phyloP scores from a whole-genome alignment of 2,329 filamentous ascomycete species.

The Aspergillus fijiensis region DNA sequence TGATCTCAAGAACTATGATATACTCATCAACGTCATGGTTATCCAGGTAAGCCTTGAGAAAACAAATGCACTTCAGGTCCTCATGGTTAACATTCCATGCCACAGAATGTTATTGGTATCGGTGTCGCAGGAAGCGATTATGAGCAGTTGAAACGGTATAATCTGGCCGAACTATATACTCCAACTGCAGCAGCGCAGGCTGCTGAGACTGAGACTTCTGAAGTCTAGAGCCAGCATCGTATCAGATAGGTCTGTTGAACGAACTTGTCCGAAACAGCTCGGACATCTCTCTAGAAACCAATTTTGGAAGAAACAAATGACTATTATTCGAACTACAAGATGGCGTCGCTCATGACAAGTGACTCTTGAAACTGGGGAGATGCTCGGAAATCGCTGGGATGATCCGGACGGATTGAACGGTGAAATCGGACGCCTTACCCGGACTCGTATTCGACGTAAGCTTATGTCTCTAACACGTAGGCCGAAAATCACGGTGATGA shows the following conservation, averaged over 20 bases:
- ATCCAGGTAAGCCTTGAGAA: conserved; percentile 53
- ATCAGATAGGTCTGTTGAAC: background rate
- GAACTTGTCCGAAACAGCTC: background rate
- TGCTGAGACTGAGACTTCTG: conserved; percentile 10
- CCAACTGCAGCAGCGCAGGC: conserved; percentile 39
- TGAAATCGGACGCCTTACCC: background rate
- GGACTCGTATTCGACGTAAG: background rate
- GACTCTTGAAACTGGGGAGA: too few relatives aligned
- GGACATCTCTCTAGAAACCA: background rate
- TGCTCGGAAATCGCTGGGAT: background rate
- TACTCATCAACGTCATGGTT: conserved; percentile 61
- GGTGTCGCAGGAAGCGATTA: conserved; percentile 61
- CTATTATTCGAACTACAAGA: background rate
- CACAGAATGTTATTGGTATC: conserved; percentile 62
- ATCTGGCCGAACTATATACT: conserved; percentile 61
- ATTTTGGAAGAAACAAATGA: background rate
- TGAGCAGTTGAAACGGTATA: conserved; percentile 62
- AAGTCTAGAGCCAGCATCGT: background rate
- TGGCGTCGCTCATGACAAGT: background rate
- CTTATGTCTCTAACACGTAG: background rate
- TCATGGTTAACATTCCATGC: conserved; percentile 19
- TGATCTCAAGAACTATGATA: conserved; percentile 61
- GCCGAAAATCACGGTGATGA: background rate
- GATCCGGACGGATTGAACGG: background rate
- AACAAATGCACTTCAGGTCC: background rate